A percentile compares a stretch with the other conserved stretches of the same genome.
These are phyloP conservation scores for Abelmoschus esculentus DNA, from an alignment of 345 rosid genomes.

Conservation along the genomic window DNA sequence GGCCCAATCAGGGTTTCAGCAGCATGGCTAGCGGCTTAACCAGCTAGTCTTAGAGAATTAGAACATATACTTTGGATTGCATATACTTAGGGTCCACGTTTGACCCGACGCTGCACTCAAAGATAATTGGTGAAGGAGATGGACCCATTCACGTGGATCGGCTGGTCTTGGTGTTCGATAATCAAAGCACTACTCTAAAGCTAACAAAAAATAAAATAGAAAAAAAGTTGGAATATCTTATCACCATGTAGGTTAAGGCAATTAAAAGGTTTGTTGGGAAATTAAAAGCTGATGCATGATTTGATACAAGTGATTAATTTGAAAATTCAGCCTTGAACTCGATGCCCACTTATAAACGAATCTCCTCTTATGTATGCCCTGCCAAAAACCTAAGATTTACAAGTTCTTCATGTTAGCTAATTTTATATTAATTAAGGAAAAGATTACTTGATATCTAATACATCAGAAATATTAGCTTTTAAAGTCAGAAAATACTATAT, in stretches of 20 bases:
- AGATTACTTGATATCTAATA: too few relatives aligned
- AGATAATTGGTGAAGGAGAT: conserved; percentile 13
- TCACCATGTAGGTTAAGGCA: not conserved
- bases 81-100: conserved; percentile 12
- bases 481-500: too few relatives aligned
- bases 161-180: conserved; percentile 6
- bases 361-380: not conserved
- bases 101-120: not conserved
- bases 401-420: too few relatives aligned
- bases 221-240: not conserved
- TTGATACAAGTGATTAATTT: not conserved
- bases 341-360: not conserved
- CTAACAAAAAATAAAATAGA: too few relatives aligned
- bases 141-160: conserved; percentile 31
- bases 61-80: not conserved
- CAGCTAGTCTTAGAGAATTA: not conserved
- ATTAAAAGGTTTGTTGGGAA: not conserved
- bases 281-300: not conserved
- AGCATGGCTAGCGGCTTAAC: too few relatives aligned
- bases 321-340: too few relatives aligned
- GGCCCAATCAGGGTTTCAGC: too few relatives aligned
- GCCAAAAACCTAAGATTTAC: too few relatives aligned
- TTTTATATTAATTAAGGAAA: too few relatives aligned
- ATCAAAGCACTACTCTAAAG: not conserved
- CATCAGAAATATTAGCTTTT: too few relatives aligned